Base-by-base conservation (phyloP, 306 rosid genomes). In the Quercus cerris region DNA sequence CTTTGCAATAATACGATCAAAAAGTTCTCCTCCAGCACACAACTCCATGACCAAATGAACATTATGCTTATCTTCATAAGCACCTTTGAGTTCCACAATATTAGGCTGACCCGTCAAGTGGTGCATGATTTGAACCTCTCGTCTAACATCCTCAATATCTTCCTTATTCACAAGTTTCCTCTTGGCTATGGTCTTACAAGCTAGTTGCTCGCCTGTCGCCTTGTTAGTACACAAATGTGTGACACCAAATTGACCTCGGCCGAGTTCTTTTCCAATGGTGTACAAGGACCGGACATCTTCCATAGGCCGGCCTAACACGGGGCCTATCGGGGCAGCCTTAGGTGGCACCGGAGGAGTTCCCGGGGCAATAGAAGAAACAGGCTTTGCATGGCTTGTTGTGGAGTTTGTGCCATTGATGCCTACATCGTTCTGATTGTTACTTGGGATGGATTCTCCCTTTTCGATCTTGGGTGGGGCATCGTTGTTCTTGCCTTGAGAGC, bases 41-140 rank as follows among this genome's bases (percentile, higher is more conserved):
- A 95, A 69, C 82, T 95, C 99, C 99, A 95, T 95, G 3, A 95
- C 98, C 81, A 95, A 66, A 84, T 93, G 96, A 14, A 95, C 97
- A 20, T 94, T 87, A 19, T 93, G 99, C 70, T 95, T 95, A 54
- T 95, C 99, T 78, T 95, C 99, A 49, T 56, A 93, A 17, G 97
- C 99, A 8, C 96, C 98, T 10, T 90, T 82, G 46, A 95, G 99
- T 44, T 95, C 98, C 56, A 95, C 99, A 81, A 93, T 89, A 56
- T 95, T 95, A 5, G 84, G 80, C 38, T 95, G 99, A 0, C 97
- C 99, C 0, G 96, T 86, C 62, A 93, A 84, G 54, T 95, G 99
- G 78, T 95, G 97, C 98, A 95, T 95, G 78, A 95, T 95, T 20
- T 95, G 99, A 0, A 95, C 99, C 91, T 95, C 99, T 68, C 99